phyloP scores from a whole-genome alignment of 129 eudicot genomes.

The Centaurea solstitialis region DNA sequence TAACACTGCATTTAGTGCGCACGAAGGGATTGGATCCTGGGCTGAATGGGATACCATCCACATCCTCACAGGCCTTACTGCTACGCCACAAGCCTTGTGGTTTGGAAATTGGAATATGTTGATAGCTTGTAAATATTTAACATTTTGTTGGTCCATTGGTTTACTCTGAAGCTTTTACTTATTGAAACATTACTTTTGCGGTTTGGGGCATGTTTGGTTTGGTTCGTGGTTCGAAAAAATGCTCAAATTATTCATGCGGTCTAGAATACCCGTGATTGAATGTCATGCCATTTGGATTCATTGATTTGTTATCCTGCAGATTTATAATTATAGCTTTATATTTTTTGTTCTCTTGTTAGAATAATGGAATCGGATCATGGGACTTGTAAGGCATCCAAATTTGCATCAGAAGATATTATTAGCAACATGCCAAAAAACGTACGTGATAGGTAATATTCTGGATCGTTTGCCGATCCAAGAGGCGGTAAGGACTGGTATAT shows the following conservation, averaged over 20 bases:
- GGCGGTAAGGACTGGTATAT: constrained; percentile 1
- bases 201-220: neutral
- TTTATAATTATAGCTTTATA: neutral
- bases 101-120: neutral
- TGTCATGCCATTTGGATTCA: neutral
- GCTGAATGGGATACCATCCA: too few species aligned
- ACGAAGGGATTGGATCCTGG: too few species aligned
- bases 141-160: neutral
- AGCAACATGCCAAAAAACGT: neutral
- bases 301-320: neutral
- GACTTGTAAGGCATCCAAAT: neutral
- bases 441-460: constrained; percentile 11
- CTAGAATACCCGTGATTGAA: neutral
- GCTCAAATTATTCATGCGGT: neutral
- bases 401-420: constrained; percentile 1
- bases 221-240: too few species aligned
- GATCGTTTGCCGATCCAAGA: constrained; percentile 17
- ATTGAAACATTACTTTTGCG: neutral
- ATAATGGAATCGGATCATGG: neutral
- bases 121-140: neutral
- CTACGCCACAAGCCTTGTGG: too few species aligned
- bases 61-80: too few species aligned
- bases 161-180: neutral
- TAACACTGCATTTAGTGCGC: too few species aligned
- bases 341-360: neutral